Evolutionary conservation across 805 yeast species (phyloP).

Genomic region (Pichia insulana): DNA sequence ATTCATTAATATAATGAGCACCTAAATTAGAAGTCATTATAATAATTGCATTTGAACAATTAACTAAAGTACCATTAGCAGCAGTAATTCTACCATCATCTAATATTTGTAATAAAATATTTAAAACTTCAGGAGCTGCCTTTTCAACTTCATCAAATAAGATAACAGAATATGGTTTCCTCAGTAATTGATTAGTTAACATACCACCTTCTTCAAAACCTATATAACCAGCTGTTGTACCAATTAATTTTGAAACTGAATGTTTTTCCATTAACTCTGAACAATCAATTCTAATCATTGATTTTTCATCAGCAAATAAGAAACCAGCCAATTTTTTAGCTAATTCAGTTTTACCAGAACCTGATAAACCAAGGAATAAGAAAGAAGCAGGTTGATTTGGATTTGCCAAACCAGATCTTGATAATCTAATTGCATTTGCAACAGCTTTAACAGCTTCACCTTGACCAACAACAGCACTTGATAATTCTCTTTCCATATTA

Average conservation of each 20-base stretch:
- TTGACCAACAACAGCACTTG: constrained; percentile 88
- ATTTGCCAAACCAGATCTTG: constrained; percentile 90
- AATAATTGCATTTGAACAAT: constrained; percentile 84
- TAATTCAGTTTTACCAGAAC: constrained; percentile 96
- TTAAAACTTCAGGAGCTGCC: constrained; percentile 96
- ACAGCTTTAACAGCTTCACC: constrained; percentile 94
- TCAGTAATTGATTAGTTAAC: constrained; percentile 80
- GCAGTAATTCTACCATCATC: constrained; percentile 97
- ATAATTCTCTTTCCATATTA: constrained; percentile 83
- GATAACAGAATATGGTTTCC: constrained; percentile 93
- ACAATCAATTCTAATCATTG: constrained; percentile 96
- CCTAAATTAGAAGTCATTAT: constrained; percentile 98
- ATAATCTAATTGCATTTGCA: constrained; percentile 85
- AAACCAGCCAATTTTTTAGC: constrained; percentile 97
- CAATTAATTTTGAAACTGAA: constrained; percentile 88
- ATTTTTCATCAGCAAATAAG: constrained; percentile 90
- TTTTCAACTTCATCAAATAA: constrained; percentile 96
- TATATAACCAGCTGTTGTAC: constrained; percentile 96
- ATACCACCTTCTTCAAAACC: constrained; percentile 98
- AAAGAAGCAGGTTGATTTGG: constrained; percentile 96
- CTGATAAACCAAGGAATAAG: constrained; percentile 88
- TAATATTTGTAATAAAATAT: constrained; percentile 81
- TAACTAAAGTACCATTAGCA: constrained; percentile 86
- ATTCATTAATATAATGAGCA: constrained; percentile 73
- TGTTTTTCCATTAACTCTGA: constrained; percentile 93